phyloP scores from a whole-genome alignment of 768 basidiomycete species.

The Tricholomella constricta region DNA sequence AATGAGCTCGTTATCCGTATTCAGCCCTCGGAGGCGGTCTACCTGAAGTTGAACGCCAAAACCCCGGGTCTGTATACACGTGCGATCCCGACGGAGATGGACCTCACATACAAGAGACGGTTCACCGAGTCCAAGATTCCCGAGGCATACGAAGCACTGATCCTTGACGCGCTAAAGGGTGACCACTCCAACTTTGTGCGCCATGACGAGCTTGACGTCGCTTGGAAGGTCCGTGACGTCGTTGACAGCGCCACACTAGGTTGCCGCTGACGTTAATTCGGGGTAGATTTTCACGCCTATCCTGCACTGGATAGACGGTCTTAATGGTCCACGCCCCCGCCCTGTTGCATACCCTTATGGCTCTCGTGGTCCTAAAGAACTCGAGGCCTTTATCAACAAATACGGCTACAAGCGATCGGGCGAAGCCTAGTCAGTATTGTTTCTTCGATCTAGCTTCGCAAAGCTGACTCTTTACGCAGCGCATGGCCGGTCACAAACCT shows the following conservation, averaged over 20 bases:
- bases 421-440: slow-evolving; percentile 69
- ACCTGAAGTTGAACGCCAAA: slow-evolving; percentile 96
- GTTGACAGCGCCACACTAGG: neutral
- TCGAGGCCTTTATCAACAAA: slow-evolving; percentile 73
- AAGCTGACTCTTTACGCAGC: slow-evolving; percentile 37
- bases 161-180: slow-evolving; percentile 94
- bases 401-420: slow-evolving; percentile 75
- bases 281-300: slow-evolving; percentile 89
- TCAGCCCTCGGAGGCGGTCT: slow-evolving; percentile 94
- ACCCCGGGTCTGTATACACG: slow-evolving; percentile 88
- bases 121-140: slow-evolving; percentile 92
- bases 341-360: slow-evolving; percentile 89
- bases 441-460: neutral
- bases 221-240: slow-evolving; percentile 85
- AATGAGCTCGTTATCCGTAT: slow-evolving; percentile 98
- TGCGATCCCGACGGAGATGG: slow-evolving; percentile 95
- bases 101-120: slow-evolving; percentile 95
- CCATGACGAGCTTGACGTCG: slow-evolving; percentile 94
- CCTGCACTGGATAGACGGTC: slow-evolving; percentile 94
- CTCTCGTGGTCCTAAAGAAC: slow-evolving; percentile 87
- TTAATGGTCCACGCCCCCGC: slow-evolving; percentile 62
- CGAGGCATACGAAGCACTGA: slow-evolving; percentile 94
- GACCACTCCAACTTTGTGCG: slow-evolving; percentile 99
- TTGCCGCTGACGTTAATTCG: slow-evolving; percentile 2
- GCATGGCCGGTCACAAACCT: slow-evolving; percentile 75